A percentile compares a stretch with the other conserved stretches of the same genome.
phyloP scores from a whole-genome alignment of 305 asterid genomes.

The Andrographis paniculata region DNA sequence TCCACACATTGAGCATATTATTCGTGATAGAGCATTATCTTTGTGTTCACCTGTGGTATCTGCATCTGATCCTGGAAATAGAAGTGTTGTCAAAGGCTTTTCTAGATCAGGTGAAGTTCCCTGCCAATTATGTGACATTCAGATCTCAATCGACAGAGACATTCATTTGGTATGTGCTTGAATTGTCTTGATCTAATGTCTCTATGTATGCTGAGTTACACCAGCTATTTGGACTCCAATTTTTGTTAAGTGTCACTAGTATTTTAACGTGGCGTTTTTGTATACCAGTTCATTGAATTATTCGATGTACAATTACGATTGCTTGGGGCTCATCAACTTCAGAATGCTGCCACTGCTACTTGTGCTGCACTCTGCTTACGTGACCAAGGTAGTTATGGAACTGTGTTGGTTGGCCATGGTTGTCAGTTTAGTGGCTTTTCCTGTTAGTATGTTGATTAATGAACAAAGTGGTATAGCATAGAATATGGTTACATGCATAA shows the following conservation, averaged over 20 bases:
- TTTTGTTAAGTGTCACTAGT: not conserved
- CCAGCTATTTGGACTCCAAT: no score
- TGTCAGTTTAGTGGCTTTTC: no score
- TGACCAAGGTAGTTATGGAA: constrained; percentile 65
- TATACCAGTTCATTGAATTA: constrained; percentile 51
- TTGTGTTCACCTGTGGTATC: constrained; percentile 73
- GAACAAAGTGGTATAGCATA: no score
- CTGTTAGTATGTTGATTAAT: no score
- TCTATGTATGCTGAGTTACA: constrained; percentile 11
- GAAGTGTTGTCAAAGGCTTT: constrained; percentile 52
- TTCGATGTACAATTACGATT: constrained; percentile 53
- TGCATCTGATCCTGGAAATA: constrained; percentile 74
- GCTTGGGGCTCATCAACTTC: constrained; percentile 91
- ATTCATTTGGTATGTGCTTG: constrained; percentile 56
- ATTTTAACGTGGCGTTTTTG: constrained; percentile 12
- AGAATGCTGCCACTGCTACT: constrained; percentile 83
- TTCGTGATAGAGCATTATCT: constrained; percentile 63
- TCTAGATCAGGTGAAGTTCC: constrained; percentile 36
- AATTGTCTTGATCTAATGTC: constrained; percentile 6
- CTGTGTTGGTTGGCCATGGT: no score
- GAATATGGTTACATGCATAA: no score
- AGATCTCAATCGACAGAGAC: constrained; percentile 57
- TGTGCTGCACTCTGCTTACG: constrained; percentile 86
- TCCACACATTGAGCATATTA: constrained; percentile 71
- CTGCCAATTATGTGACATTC: constrained; percentile 63